These are phyloP conservation scores for Kazachstania viticola DNA, from an alignment of 805 yeast genomes.

Conservation along the genomic window DNA sequence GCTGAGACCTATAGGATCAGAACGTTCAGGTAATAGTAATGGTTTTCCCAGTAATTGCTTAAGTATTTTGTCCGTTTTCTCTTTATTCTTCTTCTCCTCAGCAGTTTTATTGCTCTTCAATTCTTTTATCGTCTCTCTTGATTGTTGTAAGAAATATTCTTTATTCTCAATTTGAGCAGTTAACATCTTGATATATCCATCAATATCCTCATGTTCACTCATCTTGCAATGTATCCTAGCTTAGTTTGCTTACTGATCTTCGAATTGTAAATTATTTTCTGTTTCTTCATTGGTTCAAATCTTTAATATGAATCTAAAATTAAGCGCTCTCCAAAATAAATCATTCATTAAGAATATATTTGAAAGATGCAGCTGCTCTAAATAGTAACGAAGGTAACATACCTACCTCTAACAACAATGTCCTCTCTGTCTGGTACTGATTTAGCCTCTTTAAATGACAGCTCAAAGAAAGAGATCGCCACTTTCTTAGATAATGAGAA, in stretches of 20 bases:
- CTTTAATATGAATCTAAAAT: too few species aligned
- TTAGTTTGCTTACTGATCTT: too few species aligned
- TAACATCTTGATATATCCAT: slow-evolving; percentile 11
- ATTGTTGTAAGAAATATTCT: slow-evolving; percentile 17
- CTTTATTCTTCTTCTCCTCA: not conserved
- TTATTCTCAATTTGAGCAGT: slow-evolving; percentile 19
- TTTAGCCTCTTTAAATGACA: slow-evolving; percentile 44
- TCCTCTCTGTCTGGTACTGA: not conserved
- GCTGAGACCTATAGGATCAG: slow-evolving; percentile 24
- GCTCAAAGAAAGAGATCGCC: slow-evolving; percentile 61
- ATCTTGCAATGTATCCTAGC: too few species aligned
- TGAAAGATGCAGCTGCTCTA: too few species aligned
- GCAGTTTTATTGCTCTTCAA: slow-evolving; percentile 3
- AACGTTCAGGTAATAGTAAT: slow-evolving; percentile 21
- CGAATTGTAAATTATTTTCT: too few species aligned
- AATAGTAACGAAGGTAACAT: too few species aligned
- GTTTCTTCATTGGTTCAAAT: too few species aligned
- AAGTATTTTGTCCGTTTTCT: slow-evolving; percentile 7
- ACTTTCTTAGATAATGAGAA: slow-evolving; percentile 73
- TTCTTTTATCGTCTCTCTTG: slow-evolving; percentile 9
- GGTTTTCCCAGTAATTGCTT: slow-evolving; percentile 14
- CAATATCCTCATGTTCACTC: slow-evolving; percentile 3
- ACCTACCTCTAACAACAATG: too few species aligned
- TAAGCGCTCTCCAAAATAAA: too few species aligned
- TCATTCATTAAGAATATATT: too few species aligned